Evolutionary conservation across 2,329 filamentous ascomycete genomes (phyloP).

Genomic region (Cryphonectria nitschkei): DNA sequence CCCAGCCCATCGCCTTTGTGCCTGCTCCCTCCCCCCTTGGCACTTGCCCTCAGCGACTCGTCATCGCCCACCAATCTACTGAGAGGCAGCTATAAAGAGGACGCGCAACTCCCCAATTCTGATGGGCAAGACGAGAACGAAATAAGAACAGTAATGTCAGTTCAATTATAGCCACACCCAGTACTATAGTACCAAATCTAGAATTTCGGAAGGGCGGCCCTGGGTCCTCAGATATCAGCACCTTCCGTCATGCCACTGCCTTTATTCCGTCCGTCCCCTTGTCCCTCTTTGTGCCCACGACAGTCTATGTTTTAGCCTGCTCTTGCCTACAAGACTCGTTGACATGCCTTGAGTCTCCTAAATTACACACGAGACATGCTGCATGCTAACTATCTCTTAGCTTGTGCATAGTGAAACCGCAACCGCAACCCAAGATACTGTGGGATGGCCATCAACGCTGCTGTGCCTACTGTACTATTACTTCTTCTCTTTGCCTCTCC

Average conservation of each 20-base stretch:
- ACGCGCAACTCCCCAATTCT: not conserved
- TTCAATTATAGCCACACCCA: not conserved
- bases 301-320: not conserved
- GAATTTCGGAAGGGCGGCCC: not conserved
- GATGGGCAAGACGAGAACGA: not conserved
- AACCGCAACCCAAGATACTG: not conserved
- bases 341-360: not conserved
- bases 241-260: not conserved
- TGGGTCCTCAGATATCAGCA: not conserved
- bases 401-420: not conserved
- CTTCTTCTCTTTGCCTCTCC: not conserved
- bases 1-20: not conserved
- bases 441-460: not conserved
- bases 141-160: not conserved
- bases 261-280: not conserved
- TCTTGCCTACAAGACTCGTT: not conserved
- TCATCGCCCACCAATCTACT: not conserved
- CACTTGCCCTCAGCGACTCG: constrained; percentile 1
- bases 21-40: not conserved
- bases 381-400: not conserved
- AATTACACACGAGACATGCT: not conserved
- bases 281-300: not conserved
- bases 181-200: not conserved
- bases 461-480: not conserved
- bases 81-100: not conserved